Evolutionary conservation across 75 land plant species (phyloP).

Genomic region (Selaginella tamariscina): DNA sequence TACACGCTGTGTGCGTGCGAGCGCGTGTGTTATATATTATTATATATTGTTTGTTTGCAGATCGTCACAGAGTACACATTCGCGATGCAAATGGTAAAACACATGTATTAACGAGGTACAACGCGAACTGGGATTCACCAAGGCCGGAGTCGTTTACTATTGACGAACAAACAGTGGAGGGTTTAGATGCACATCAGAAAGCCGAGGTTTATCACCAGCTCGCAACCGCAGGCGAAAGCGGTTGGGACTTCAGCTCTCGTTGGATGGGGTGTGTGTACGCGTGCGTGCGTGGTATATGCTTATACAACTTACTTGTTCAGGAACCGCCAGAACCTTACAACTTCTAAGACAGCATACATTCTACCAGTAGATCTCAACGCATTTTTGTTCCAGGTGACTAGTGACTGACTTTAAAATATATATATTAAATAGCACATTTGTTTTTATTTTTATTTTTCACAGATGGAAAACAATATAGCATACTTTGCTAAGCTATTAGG

Average conservation of each 20-base stretch:
- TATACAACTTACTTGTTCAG: conserved; percentile 28
- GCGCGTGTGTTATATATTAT: conserved; percentile 33
- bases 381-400: conserved; percentile 53
- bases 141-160: conserved; percentile 74
- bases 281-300: no score
- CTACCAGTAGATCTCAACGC: conserved; percentile 81
- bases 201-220: conserved; percentile 47
- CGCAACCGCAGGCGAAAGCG: conserved; percentile 88
- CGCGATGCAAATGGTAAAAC: conserved; percentile 36
- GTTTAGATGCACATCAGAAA: conserved; percentile 28
- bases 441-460: conserved; percentile 14
- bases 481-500: conserved; percentile 48
- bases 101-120: conserved; percentile 52
- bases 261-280: conserved; percentile 86
- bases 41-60: conserved; percentile 21
- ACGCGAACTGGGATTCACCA: conserved; percentile 74
- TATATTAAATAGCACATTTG: neutral
- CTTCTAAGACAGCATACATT: conserved; percentile 54
- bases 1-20: conserved; percentile 18
- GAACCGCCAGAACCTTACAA: conserved; percentile 46
- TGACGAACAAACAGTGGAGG: conserved; percentile 42
- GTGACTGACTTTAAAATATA: conserved; percentile 1
- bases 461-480: conserved; percentile 83
- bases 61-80: conserved; percentile 46
- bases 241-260: conserved; percentile 97